Base-by-base conservation (phyloP, 257 asterid species). In the Solanum ossicruentum region DNA sequence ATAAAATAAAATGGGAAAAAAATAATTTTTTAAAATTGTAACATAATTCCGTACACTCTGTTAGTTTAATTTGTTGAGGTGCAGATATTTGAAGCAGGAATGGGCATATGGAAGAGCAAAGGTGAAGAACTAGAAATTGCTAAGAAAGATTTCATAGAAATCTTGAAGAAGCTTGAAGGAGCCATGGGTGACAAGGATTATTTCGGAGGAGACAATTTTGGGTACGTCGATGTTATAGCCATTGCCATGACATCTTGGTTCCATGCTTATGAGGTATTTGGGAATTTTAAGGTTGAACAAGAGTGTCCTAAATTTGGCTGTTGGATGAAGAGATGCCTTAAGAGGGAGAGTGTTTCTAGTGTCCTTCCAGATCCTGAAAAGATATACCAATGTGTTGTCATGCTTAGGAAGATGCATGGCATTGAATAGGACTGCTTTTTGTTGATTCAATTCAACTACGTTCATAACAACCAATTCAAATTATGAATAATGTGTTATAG, bases 161-260 rank as follows among this genome's bases (percentile, higher is more conserved):
- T 86, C 49, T 43, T 95, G 72, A 93, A 93, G 91, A 91, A 85
- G 84, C 86, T 95, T 11, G 97, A 95, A 84, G 98, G 98, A 60
- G 96, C 93, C 41, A 57, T 93, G 87, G 93, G 91, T 63, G 92
- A 87, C 39, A 88, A 88, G 3, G 91, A 92, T 81, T 95, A 92
- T 84, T 93, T 89, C 1, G 93, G 93, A 1, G 98, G 97, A 5
- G 92, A 95, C 10, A 81, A 60, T 13, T 93, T 93, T 32, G 97
- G 96, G 55, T 92, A 89, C 6, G 83, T 95, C 11, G 98, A 95
- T 51, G 55, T 93, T 56, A 39, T 91, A 21, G 91, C 92, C 63
- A 75, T 92, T 8, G 90, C 92, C 10, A 26, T 88, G 60, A 79
- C 96, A 8, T 79, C 92, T 9, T 93, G 98, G 98, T 93, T 93